Evolutionary conservation across 257 asterid species (phyloP).

Genomic region (Capsicum chinense): DNA sequence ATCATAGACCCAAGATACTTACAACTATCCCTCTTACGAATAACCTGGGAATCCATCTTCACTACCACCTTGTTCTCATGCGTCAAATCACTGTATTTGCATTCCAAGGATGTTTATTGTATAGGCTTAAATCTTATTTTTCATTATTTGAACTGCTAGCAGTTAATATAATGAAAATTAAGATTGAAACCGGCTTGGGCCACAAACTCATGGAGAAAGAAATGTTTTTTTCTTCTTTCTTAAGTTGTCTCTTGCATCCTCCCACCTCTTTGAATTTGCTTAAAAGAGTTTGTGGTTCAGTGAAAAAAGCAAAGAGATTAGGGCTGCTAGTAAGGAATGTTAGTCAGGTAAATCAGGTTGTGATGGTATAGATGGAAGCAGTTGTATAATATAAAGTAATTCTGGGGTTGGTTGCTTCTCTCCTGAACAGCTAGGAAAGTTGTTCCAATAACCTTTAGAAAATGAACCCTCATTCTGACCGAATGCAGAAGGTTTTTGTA

Average conservation of each 20-base stretch:
- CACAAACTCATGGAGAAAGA: background rate
- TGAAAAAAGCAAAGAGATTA: background rate
- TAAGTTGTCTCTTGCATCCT: background rate
- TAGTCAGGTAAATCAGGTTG: background rate
- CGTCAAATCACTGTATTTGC: no score
- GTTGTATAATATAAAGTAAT: background rate
- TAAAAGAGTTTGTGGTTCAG: background rate
- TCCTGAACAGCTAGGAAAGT: background rate
- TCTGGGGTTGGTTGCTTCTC: conserved; percentile 3
- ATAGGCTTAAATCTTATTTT: no score
- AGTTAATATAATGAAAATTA: background rate
- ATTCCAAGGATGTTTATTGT: no score
- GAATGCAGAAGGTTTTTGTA: background rate
- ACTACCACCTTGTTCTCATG: no score
- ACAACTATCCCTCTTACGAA: no score
- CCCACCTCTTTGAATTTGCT: background rate
- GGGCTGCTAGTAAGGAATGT: background rate
- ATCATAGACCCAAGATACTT: no score
- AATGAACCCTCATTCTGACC: background rate
- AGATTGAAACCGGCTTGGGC: background rate
- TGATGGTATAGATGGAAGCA: conserved; percentile 1
- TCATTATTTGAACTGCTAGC: background rate
- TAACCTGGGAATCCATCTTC: no score
- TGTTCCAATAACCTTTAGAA: conserved; percentile 1
- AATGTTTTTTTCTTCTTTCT: background rate